Conservation (phyloP, 2,329 filamentous ascomycete genomes). For the Talaromyces pinophilus region DNA sequence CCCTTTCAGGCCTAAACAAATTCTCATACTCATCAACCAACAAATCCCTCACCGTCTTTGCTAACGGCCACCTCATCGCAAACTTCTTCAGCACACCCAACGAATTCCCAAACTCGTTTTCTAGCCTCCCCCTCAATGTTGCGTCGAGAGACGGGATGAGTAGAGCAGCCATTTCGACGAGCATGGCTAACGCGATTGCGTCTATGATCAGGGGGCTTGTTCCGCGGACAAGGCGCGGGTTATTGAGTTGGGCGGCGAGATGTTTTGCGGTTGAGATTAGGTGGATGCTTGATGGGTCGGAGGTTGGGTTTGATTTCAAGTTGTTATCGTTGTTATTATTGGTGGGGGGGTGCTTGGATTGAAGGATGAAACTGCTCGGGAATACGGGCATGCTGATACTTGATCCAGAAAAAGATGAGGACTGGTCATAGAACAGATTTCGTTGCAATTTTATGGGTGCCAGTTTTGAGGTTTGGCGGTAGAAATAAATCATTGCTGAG, state of each 20-base stretch:
- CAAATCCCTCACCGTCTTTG: constrained; percentile 8
- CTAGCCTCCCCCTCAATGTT: not conserved
- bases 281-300: constrained; percentile 11
- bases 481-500: constrained; percentile 63
- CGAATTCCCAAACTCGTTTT: constrained; percentile 15
- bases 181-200: constrained; percentile 67
- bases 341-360: not conserved
- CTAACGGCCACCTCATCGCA: constrained; percentile 21
- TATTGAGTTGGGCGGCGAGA: constrained; percentile 24
- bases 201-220: constrained; percentile 21
- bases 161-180: constrained; percentile 66
- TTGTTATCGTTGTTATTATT: not conserved
- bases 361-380: constrained; percentile 13
- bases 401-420: not conserved
- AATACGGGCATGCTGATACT: not conserved
- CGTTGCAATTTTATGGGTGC: constrained; percentile 8
- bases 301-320: not conserved
- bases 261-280: constrained; percentile 22
- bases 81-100: constrained; percentile 22
- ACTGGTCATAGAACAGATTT: not conserved
- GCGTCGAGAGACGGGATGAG: constrained; percentile 44
- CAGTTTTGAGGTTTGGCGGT: constrained; percentile 66
- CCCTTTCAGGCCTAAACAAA: constrained; percentile 7
- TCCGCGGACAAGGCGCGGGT: constrained; percentile 8
- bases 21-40: constrained; percentile 14